These are phyloP conservation scores for Babesia divergens DNA, from an alignment of 169 alveolate species.

Conservation along the genomic window DNA sequence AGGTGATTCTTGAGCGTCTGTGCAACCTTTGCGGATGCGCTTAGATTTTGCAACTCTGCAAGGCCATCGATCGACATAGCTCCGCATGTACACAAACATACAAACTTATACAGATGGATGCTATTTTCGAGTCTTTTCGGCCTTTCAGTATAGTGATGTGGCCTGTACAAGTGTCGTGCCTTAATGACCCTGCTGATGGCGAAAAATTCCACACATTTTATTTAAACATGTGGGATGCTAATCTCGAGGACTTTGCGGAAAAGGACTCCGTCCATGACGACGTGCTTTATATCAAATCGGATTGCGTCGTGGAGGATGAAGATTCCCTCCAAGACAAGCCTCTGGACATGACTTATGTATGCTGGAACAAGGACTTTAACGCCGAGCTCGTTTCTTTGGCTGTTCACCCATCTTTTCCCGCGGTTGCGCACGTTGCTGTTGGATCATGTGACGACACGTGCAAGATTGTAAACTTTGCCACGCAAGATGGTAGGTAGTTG, in stretches of 20 bases:
- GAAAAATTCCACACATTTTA: neutral
- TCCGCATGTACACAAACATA: neutral
- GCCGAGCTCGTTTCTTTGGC: slow-evolving; percentile 38
- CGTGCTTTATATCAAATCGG: slow-evolving; percentile 39
- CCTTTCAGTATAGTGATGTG: too few relatives aligned
- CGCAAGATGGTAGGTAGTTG: slow-evolving; percentile 2
- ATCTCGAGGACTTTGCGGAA: slow-evolving; percentile 27
- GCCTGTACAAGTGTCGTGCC: too few relatives aligned
- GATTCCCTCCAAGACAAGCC: neutral
- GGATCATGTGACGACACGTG: slow-evolving; percentile 60
- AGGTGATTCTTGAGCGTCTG: slow-evolving; percentile 58
- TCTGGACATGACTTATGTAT: slow-evolving; percentile 12
- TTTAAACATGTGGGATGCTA: slow-evolving; percentile 10
- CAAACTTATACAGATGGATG: too few relatives aligned
- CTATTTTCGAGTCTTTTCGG: too few relatives aligned
- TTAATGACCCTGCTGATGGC: neutral
- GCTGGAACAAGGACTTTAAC: slow-evolving; percentile 44
- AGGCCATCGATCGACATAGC: slow-evolving; percentile 31
- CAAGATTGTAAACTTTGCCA: slow-evolving; percentile 20
- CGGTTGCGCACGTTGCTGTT: slow-evolving; percentile 53
- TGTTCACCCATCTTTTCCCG: slow-evolving; percentile 57
- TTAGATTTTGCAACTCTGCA: slow-evolving; percentile 53
- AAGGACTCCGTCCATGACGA: slow-evolving; percentile 50
- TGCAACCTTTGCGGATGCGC: slow-evolving; percentile 50
- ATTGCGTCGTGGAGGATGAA: slow-evolving; percentile 31